Evolutionary conservation across 2,329 filamentous ascomycete genomes (phyloP).

Genomic region (Fusarium concolor): DNA sequence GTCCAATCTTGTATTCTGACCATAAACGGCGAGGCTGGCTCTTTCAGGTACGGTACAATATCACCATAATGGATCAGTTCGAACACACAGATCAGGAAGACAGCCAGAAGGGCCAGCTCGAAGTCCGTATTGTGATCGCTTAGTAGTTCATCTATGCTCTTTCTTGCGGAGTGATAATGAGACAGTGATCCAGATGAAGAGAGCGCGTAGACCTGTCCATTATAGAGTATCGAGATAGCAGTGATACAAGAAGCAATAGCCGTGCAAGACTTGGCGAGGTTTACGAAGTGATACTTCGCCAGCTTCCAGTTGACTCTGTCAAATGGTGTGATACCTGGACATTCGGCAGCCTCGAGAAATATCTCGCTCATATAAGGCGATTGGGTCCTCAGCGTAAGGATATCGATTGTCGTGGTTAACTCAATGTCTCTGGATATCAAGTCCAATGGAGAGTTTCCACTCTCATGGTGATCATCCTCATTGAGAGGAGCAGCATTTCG

Average conservation of each 20-base stretch:
- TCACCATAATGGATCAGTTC: neutral
- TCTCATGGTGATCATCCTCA: neutral
- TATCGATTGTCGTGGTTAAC: neutral
- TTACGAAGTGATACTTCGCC: neutral
- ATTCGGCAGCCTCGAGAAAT: neutral
- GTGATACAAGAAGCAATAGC: neutral
- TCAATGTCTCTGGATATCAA: neutral
- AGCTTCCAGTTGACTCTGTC: neutral
- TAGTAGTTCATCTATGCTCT: neutral
- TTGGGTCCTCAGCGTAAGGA: neutral
- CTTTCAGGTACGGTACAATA: neutral
- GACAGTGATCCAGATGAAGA: neutral
- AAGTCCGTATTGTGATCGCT: neutral
- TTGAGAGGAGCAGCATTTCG: neutral
- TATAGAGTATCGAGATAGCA: neutral
- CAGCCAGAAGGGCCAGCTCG: fast-evolving
- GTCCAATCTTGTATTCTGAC: fast-evolving
- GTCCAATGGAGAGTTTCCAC: neutral
- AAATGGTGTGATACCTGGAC: neutral
- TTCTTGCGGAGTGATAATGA: neutral
- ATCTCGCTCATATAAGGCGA: neutral
- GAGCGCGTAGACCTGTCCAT: neutral
- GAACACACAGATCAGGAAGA: neutral
- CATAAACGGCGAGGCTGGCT: neutral
- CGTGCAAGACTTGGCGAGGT: neutral